A percentile compares a stretch with the other conserved stretches of the same genome.
Conservation (phyloP, 108 stramenopile species). For the Cyclotella kingstonii region DNA sequence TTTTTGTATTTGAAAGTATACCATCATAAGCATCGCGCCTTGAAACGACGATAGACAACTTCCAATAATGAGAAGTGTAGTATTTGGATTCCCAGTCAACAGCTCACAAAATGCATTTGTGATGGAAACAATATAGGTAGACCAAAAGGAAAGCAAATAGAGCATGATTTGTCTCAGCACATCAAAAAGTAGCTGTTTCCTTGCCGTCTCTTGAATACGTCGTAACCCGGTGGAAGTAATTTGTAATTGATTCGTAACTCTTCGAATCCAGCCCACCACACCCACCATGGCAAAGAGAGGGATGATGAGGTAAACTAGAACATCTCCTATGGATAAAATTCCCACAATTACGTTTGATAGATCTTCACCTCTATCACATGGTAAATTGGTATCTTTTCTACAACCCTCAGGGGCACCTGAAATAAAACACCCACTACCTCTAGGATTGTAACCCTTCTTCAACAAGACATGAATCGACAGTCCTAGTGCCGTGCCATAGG, state of each 20-base stretch:
- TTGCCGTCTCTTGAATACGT: neutral
- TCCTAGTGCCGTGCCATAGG: neutral
- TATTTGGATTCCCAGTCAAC: neutral
- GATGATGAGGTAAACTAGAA: neutral
- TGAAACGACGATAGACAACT: conserved; percentile 4
- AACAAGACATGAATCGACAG: neutral
- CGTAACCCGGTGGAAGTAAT: neutral
- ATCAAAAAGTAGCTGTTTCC: conserved; percentile 4
- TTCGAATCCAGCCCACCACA: neutral
- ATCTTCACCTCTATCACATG: conserved; percentile 7
- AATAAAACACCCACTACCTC: conserved; percentile 12
- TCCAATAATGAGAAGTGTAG: neutral
- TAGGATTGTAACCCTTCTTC: conserved; percentile 3
- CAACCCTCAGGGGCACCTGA: neutral
- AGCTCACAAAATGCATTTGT: neutral
- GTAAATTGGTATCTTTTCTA: neutral
- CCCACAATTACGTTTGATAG: neutral
- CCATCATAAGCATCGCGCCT: neutral
- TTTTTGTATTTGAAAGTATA: conserved; percentile 8
- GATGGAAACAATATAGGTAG: neutral
- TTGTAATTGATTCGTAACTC: neutral
- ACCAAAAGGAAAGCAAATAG: conserved; percentile 5
- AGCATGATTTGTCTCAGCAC: conserved; percentile 2
- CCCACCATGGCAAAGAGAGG: neutral
- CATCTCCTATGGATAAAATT: neutral